These are phyloP conservation scores for Fusarium nanum DNA, from an alignment of 2,329 filamentous ascomycete genomes.

Conservation along the genomic window DNA sequence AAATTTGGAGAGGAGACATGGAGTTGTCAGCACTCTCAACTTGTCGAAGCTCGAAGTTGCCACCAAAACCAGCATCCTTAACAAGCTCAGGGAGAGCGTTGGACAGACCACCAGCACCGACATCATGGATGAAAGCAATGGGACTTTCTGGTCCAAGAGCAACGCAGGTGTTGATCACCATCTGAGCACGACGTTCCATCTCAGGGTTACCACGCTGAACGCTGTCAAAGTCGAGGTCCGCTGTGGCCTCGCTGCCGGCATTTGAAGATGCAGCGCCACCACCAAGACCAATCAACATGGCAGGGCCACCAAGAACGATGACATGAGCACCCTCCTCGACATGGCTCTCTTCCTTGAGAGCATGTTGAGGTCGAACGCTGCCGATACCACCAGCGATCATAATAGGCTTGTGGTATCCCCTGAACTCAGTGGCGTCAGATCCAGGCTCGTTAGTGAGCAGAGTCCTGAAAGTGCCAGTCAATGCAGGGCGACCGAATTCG, in stretches of 20 bases:
- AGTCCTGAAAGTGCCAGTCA: conserved; percentile 91
- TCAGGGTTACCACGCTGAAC: conserved; percentile 98
- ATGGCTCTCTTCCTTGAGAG: conserved; percentile 81
- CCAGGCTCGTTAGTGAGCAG: conserved; percentile 72
- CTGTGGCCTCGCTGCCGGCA: conserved; percentile 86
- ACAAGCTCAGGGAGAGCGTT: conserved; percentile 83
- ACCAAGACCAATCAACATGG: conserved; percentile 97
- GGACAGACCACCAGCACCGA: conserved; percentile 85
- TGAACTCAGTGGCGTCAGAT: conserved; percentile 69
- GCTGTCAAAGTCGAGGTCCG: conserved; percentile 95
- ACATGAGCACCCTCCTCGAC: conserved; percentile 90
- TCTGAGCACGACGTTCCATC: conserved; percentile 93
- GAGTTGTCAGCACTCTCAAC: conserved; percentile 89
- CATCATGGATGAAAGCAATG: conserved; percentile 97
- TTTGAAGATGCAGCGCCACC: conserved; percentile 95
- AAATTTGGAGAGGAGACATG: conserved; percentile 94
- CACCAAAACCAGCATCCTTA: conserved; percentile 90
- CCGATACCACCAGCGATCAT: conserved; percentile 98
- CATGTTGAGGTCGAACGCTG: conserved; percentile 89
- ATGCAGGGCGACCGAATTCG: conserved; percentile 91
- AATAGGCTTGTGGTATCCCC: conserved; percentile 98
- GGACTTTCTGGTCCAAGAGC: conserved; percentile 86
- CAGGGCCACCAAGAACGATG: conserved; percentile 92
- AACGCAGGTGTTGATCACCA: conserved; percentile 96
- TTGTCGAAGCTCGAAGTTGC: conserved; percentile 92